phyloP scores from a whole-genome alignment of 371 early-diverging fungal genomes.

The Lichtheimia hyalospora region DNA sequence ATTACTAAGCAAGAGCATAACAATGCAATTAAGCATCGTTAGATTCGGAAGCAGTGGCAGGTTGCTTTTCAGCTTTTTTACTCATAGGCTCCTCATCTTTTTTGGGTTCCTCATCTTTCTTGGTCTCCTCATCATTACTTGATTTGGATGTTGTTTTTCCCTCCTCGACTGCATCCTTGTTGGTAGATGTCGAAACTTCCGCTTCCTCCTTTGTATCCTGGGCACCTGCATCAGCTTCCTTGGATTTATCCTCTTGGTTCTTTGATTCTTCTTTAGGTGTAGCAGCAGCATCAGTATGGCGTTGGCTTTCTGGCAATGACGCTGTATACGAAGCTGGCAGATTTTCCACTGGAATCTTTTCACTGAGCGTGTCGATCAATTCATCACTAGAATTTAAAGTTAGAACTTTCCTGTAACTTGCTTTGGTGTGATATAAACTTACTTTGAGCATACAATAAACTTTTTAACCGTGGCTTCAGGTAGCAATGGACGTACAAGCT shows the following conservation, averaged over 20 bases:
- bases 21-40: too few relatives aligned
- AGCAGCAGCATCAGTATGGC: background rate
- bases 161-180: background rate
- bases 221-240: background rate
- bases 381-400: constrained; percentile 11
- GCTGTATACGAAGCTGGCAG: constrained; percentile 15
- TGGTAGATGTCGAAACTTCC: background rate
- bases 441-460: constrained; percentile 56
- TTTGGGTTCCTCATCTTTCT: background rate
- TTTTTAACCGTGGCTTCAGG: constrained; percentile 61
- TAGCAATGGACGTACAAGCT: constrained; percentile 50
- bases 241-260: too few relatives aligned
- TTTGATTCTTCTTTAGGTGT: constrained; percentile 3
- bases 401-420: too few relatives aligned
- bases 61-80: constrained; percentile 10
- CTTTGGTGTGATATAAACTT: constrained; percentile 3
- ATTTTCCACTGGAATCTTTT: constrained; percentile 12
- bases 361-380: constrained; percentile 13
- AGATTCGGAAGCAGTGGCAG: background rate
- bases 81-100: constrained; percentile 1
- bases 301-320: background rate
- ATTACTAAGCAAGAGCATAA: too few relatives aligned
- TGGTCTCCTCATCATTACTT: background rate
- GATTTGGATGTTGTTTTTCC: background rate
- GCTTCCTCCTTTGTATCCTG: constrained; percentile 3